Evolutionary conservation across 2,329 filamentous ascomycete species (phyloP), one percentile per base, ranked within the genome.

Genomic region (Aspergillus pseudoviridinutans): DNA sequence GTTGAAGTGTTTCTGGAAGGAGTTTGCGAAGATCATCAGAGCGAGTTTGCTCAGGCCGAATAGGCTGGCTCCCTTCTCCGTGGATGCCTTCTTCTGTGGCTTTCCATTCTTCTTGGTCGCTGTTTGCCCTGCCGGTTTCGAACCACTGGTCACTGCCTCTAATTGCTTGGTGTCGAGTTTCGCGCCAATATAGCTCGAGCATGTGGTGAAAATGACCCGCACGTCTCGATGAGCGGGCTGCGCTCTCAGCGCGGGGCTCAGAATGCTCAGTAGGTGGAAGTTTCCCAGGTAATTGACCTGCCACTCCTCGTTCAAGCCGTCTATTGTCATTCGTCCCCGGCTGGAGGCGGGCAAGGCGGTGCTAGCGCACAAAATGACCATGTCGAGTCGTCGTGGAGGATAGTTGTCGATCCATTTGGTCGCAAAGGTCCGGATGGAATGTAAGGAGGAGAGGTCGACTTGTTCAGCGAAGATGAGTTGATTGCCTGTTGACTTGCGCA

Each of bases 371-470:
- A 99, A 82, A 22, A 99, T 84, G 50, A 99, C 79, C 86, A 93
- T 92, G 73, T 99, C 94, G 6, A 99, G 79, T 50, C 95, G 82
- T 56, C 95, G 83, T 8, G 92, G 91, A 2, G 94, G 93, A 24
- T 90, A 85, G 73, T 97, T 97, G 74, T 99, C 93, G 64, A 99
- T 91, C 93, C 95, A 99, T 78, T 91, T 93, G 0, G 94, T 99
- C 12, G 94, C 94, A 72, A 99, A 99, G 61, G 87, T 83, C 42
- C 94, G 89, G 66, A 99, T 88, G 73, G 90, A 95, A 73, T 96
- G 86, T n/a, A 99, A 80, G 17, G 89, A 93, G 12, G 88, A 79
- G 28, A 99, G 84, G 70, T 99, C 92, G 66, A 96, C 91, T 76
- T 96, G 90, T 74, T 99, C 94, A 58, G 94, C 92, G 68, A 96